Evolutionary conservation across 257 asterid genomes (phyloP).

Genomic region (Solanum rostratum): DNA sequence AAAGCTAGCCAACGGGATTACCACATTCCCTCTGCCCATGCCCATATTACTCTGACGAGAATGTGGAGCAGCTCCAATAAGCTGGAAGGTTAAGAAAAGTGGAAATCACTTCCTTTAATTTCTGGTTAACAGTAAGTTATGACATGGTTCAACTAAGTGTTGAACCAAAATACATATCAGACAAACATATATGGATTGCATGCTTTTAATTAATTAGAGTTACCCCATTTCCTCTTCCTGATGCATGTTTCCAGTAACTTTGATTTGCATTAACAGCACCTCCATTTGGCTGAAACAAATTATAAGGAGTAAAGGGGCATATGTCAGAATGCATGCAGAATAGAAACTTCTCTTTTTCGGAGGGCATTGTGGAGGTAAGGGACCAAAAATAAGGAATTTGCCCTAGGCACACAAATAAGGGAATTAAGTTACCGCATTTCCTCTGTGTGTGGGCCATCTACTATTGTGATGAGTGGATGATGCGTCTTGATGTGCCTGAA

Average conservation of each 20-base stretch:
- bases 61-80: slow-evolving; percentile 1
- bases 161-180: neutral
- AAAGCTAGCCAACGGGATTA: neutral
- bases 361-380: neutral
- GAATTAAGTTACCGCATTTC: slow-evolving; percentile 4
- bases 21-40: slow-evolving; percentile 4
- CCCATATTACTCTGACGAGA: neutral
- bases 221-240: slow-evolving; percentile 14
- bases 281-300: slow-evolving; percentile 9
- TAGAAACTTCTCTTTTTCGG: neutral
- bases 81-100: slow-evolving; percentile 1
- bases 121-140: neutral
- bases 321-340: neutral
- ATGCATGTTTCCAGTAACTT: neutral
- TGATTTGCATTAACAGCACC: neutral
- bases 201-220: neutral
- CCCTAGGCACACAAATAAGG: neutral
- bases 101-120: neutral
- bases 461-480: slow-evolving; percentile 5
- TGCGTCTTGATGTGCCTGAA: slow-evolving; percentile 5
- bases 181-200: neutral
- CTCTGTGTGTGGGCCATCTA: neutral
- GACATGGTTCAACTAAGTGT: neutral
- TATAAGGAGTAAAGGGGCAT: neutral
- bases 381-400: neutral